phyloP scores from a whole-genome alignment of 306 rosid genomes.

The Crataegus laevigata region DNA sequence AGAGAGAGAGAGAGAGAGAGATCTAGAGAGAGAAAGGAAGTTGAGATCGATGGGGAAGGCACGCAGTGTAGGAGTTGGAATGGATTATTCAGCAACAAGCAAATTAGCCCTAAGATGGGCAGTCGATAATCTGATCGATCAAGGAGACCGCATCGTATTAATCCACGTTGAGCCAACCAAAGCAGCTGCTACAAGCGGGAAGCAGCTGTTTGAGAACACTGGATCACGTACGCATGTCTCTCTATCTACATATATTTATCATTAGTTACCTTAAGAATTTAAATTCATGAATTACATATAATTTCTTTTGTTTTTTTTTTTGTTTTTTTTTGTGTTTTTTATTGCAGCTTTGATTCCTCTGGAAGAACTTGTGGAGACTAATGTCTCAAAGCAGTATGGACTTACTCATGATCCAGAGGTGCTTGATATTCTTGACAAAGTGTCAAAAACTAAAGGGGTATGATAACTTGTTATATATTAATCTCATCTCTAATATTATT shows the following conservation, averaged over 20 bases:
- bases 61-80: conserved; percentile 50
- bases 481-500: background rate
- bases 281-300: background rate
- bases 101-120: conserved; percentile 72
- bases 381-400: conserved; percentile 70
- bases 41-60: conserved; percentile 27
- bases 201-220: conserved; percentile 50
- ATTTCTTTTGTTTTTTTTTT: background rate
- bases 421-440: conserved; percentile 43
- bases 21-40: background rate
- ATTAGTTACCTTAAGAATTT: no score
- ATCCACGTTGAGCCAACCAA: conserved; percentile 59
- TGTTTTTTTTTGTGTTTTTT: background rate
- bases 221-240: conserved; percentile 47
- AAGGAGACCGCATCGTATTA: conserved; percentile 44
- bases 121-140: conserved; percentile 39
- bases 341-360: conserved; percentile 67
- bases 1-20: background rate
- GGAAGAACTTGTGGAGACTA: conserved; percentile 57
- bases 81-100: conserved; percentile 69
- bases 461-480: background rate
- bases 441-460: conserved; percentile 52
- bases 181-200: conserved; percentile 36
- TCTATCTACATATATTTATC: no score
- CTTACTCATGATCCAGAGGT: conserved; percentile 54